Evolutionary conservation across 1,139 yeast genomes (phyloP).

Genomic region (Protomyces pachydermus): DNA sequence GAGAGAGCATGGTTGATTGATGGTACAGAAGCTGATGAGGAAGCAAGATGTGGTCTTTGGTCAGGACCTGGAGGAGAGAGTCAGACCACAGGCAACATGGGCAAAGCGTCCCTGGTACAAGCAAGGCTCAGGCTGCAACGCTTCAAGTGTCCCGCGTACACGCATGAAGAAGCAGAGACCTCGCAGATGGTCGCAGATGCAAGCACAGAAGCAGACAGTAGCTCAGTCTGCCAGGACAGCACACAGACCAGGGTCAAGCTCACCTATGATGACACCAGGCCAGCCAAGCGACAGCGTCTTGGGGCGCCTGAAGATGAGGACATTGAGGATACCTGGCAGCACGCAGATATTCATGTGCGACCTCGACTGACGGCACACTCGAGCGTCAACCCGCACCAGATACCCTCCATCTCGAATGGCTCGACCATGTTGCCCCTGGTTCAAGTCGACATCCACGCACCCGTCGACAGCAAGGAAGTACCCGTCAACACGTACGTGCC

Average conservation of each 20-base stretch:
- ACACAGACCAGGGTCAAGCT: not conserved
- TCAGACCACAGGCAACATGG: not conserved
- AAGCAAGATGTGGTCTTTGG: not conserved
- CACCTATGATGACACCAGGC: not conserved
- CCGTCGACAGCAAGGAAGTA: not conserved
- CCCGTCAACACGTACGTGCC: not conserved
- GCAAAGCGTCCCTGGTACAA: not conserved
- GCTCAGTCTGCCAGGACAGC: not conserved
- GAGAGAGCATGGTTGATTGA: not conserved
- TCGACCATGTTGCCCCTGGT: not conserved
- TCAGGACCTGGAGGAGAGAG: not conserved
- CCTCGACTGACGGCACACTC: not conserved
- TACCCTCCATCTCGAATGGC: not conserved
- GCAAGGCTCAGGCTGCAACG: not conserved
- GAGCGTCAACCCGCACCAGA: not conserved
- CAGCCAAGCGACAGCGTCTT: not conserved
- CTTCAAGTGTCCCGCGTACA: not conserved
- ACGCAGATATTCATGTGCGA: not conserved
- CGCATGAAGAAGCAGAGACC: not conserved
- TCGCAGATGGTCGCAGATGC: not conserved
- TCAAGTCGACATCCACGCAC: not conserved
- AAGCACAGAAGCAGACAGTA: not conserved
- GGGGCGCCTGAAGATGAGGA: not conserved
- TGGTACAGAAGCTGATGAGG: not conserved
- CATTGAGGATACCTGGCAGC: not conserved